These are phyloP conservation scores for Ophiorrhiza pumila DNA, from an alignment of 257 asterid species.

Conservation along the genomic window DNA sequence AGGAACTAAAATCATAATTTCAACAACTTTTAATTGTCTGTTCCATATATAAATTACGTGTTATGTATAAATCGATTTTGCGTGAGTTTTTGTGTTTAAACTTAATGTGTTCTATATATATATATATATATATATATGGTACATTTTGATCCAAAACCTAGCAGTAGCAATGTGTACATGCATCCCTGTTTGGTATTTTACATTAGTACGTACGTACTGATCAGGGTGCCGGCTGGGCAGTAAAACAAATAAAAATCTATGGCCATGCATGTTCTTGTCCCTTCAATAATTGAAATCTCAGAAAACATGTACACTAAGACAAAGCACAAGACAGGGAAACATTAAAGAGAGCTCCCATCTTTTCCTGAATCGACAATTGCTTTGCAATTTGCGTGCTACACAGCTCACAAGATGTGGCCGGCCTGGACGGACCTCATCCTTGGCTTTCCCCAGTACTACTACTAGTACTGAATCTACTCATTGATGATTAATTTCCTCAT, in stretches of 20 bases:
- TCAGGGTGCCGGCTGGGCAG: neutral
- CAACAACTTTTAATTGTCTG: too few relatives aligned
- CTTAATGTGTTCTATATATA: too few relatives aligned
- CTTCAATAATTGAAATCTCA: conserved; percentile 36
- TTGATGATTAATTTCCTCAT: conserved; percentile 11
- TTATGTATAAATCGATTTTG: too few relatives aligned
- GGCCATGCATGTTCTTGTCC: neutral
- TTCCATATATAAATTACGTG: too few relatives aligned
- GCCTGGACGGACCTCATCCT: conserved; percentile 15
- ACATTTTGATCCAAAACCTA: too few relatives aligned
- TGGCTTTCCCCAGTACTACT: too few relatives aligned
- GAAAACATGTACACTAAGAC: conserved; percentile 20
- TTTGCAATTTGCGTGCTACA: neutral
- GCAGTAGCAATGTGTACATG: too few relatives aligned
- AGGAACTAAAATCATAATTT: too few relatives aligned
- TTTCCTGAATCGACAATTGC: conserved; percentile 18
- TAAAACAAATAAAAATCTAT: neutral
- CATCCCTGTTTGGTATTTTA: neutral
- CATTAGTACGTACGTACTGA: too few relatives aligned
- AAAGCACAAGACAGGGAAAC: conserved; percentile 28
- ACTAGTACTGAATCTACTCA: too few relatives aligned
- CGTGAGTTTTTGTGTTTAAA: too few relatives aligned
- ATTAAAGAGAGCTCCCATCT: conserved; percentile 27
- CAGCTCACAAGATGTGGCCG: conserved; percentile 28
- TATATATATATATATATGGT: too few relatives aligned